Evolutionary conservation across 768 basidiomycete genomes (phyloP).

Genomic region (Cyathus striatus): DNA sequence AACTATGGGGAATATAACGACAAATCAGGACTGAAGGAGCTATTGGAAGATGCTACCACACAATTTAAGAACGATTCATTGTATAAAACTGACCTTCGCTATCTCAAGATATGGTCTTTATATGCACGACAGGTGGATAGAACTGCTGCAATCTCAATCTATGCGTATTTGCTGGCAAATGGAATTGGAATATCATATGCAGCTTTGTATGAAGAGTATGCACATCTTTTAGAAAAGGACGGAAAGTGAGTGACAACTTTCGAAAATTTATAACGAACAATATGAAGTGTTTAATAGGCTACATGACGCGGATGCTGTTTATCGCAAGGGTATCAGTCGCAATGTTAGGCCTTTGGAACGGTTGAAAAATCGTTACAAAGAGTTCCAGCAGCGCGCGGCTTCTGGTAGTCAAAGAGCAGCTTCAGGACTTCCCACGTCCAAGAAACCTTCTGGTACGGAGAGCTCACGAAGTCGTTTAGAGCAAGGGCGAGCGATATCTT

Average conservation of each 20-base stretch:
- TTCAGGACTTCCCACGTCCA: constrained; percentile 2
- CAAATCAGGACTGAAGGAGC: constrained; percentile 67
- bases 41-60: constrained; percentile 80
- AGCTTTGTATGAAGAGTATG: constrained; percentile 89
- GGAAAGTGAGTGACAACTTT: constrained; percentile 58
- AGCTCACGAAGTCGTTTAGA: background rate
- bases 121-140: constrained; percentile 80
- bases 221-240: constrained; percentile 65
- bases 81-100: constrained; percentile 85
- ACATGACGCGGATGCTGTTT: constrained; percentile 76
- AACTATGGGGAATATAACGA: constrained; percentile 68
- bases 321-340: constrained; percentile 76
- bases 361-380: constrained; percentile 74
- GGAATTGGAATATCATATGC: constrained; percentile 77
- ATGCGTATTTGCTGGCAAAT: constrained; percentile 65
- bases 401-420: constrained; percentile 28
- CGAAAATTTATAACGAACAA: background rate
- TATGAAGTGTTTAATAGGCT: constrained; percentile 34
- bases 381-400: constrained; percentile 64
- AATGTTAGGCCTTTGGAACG: constrained; percentile 80
- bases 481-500: constrained; percentile 1
- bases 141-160: constrained; percentile 62
- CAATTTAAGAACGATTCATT: constrained; percentile 78
- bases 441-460: background rate
- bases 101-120: constrained; percentile 87